These are phyloP conservation scores for Lipomyces yamadae DNA, from an alignment of 805 yeast species.

Conservation along the genomic window DNA sequence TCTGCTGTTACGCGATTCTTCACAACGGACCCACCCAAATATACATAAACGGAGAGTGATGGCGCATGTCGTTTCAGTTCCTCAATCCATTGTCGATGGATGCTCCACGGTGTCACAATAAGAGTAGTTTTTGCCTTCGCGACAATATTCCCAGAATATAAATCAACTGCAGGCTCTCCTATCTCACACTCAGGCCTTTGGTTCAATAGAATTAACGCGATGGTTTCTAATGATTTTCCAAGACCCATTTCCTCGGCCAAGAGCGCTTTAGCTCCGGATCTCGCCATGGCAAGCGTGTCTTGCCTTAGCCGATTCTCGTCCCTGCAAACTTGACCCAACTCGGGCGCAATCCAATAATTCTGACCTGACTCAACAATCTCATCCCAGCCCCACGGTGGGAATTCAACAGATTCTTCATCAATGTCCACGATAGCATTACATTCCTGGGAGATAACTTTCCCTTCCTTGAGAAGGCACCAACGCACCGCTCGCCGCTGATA, in stretches of 20 bases:
- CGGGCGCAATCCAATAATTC: constrained; percentile 35
- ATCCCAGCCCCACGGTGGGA: constrained; percentile 35
- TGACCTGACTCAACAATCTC: constrained; percentile 8
- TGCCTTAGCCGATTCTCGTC: constrained; percentile 15
- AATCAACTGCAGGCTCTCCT: constrained; percentile 22
- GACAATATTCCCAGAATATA: constrained; percentile 53
- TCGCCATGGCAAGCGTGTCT: constrained; percentile 37
- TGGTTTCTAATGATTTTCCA: constrained; percentile 89
- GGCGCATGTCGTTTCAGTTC: constrained; percentile 71
- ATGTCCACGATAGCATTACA: constrained; percentile 35
- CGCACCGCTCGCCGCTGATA: constrained; percentile 46
- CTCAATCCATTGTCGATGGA: constrained; percentile 81
- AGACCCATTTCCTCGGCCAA: constrained; percentile 97
- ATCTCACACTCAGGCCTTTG: constrained; percentile 51
- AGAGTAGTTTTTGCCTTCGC: constrained; percentile 69
- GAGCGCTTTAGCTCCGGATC: constrained; percentile 54
- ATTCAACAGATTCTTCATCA: constrained; percentile 37
- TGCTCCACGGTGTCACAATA: constrained; percentile 84
- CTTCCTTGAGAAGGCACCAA: constrained; percentile 48
- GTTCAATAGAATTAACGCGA: constrained; percentile 67
- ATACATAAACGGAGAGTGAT: constrained; percentile 61
- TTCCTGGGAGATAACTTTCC: constrained; percentile 39
- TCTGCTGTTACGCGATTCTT: constrained; percentile 50
- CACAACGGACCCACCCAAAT: constrained; percentile 46
- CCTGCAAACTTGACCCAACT: constrained; percentile 29